A percentile compares a stretch with the other conserved stretches of the same genome.
Evolutionary conservation across 805 yeast genomes (phyloP).

Genomic region (Candida anglica): DNA sequence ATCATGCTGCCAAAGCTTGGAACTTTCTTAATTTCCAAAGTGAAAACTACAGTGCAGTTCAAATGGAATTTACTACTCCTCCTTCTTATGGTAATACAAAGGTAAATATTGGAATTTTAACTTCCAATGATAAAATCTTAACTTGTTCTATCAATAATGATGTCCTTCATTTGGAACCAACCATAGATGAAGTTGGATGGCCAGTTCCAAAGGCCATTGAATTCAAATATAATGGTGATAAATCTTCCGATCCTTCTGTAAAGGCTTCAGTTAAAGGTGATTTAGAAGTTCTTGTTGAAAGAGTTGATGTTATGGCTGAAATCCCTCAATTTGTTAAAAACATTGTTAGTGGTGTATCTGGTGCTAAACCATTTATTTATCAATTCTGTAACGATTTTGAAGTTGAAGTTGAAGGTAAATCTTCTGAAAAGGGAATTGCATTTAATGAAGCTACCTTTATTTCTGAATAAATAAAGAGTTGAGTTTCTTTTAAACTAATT

Average conservation of each 20-base stretch:
- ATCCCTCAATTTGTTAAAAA: conserved; percentile 91
- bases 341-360: conserved; percentile 91
- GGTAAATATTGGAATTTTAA: conserved; percentile 75
- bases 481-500: too few relatives aligned
- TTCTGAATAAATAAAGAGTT: conserved; percentile 27
- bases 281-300: conserved; percentile 64
- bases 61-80: conserved; percentile 97
- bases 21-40: conserved; percentile 90
- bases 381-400: conserved; percentile 73
- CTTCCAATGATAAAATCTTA: conserved; percentile 59
- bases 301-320: conserved; percentile 97
- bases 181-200: conserved; percentile 86
- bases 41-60: conserved; percentile 63
- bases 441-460: conserved; percentile 84
- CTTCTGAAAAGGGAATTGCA: conserved; percentile 57
- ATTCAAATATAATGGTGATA: conserved; percentile 45
- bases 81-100: conserved; percentile 78
- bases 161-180: conserved; percentile 48
- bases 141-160: conserved; percentile 63
- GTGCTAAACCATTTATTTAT: conserved; percentile 94
- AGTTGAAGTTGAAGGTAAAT: conserved; percentile 40
- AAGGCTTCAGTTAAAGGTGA: conserved; percentile 52
- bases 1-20: conserved; percentile 98
- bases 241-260: conserved; percentile 40
- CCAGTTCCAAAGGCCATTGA: conserved; percentile 69